Evolutionary conservation across 371 early-diverging fungal genomes (phyloP), one percentile per base, ranked within the genome.

Genomic region (Cokeromyces recurvatus): DNA sequence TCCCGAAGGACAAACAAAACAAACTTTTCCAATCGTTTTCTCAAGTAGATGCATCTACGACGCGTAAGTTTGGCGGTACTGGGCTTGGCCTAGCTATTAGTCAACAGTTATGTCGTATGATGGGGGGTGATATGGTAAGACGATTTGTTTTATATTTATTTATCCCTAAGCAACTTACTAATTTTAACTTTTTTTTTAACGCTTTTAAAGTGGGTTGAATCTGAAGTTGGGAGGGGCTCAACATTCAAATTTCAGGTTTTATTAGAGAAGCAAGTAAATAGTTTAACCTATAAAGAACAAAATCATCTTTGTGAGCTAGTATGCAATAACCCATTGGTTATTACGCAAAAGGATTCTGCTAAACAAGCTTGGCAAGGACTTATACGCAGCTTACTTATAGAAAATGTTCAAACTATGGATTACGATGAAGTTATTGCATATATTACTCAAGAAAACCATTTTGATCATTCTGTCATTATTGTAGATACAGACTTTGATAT

Each of bases 1-100:
- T 85, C 40, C 77, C 81, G 0, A 37, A 49, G 4, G 65, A 75
- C 21, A 74, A 78, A 34, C 50, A 55, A 8, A 57, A 53, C 39
- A 70, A 64, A 34, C 71, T 85, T 0, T 85, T 85, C 46, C 60
- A 76, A 20, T 72, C 77, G 8, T 85, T 83, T 46, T 68, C 77
- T 2, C 83, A 82, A 43, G 78, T 77, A 14, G 79, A 77, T 31
- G 74, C 66, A 9, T 73, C 76, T 1, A 78, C 77, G 4, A 70
- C 80, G 0, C 44, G 79, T 21, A 68, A 69, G 32, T 77, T 64
- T 47, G 77, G 76, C 19, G 81, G 81, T 16, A 79, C 81, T 36
- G 71, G 77, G 1, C 38, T 50, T 15, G 51, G 51, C 0, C 47
- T 79, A 19, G 75, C 79, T 10, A 79, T 79, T 29, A 68, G 69